Conservation (phyloP, 331 rosid genomes). For the Malus hybrid region DNA sequence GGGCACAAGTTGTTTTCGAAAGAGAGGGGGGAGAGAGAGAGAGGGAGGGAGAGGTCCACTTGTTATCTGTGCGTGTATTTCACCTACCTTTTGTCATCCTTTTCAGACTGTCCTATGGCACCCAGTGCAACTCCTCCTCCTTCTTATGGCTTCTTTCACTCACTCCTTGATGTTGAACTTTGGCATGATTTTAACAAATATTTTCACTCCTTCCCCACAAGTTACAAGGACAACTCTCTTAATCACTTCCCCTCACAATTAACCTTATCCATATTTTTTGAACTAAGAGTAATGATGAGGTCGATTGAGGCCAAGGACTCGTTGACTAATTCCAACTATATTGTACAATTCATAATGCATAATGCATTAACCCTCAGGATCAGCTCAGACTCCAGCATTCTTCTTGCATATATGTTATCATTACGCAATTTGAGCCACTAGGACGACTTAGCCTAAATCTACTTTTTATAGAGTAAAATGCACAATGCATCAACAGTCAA, state of each 20-base stretch:
- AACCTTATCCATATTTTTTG: neutral
- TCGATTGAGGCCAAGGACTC: neutral
- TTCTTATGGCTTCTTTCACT: neutral
- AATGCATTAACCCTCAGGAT: neutral
- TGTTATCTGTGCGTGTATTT: slow-evolving; percentile 32
- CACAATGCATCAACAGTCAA: neutral
- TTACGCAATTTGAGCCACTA: neutral
- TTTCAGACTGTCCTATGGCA: slow-evolving; percentile 26
- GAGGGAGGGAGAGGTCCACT: slow-evolving; percentile 32
- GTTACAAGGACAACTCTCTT: neutral
- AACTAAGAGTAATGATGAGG: neutral
- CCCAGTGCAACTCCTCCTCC: slow-evolving; percentile 23
- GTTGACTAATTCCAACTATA: neutral
- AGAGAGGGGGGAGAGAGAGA: neutral
- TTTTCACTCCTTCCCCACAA: neutral
- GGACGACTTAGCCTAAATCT: neutral
- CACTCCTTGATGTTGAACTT: slow-evolving; percentile 20
- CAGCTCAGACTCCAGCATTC: too few relatives aligned
- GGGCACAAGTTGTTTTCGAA: slow-evolving; percentile 48
- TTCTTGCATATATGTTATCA: neutral
- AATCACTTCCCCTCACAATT: neutral
- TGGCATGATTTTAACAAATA: slow-evolving; percentile 13
- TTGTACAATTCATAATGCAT: neutral
- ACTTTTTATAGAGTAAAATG: too few relatives aligned
- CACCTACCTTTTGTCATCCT: slow-evolving; percentile 43